Evolutionary conservation across 164 flowering plant species (phyloP).

Genomic region (Stephania cephalantha): DNA sequence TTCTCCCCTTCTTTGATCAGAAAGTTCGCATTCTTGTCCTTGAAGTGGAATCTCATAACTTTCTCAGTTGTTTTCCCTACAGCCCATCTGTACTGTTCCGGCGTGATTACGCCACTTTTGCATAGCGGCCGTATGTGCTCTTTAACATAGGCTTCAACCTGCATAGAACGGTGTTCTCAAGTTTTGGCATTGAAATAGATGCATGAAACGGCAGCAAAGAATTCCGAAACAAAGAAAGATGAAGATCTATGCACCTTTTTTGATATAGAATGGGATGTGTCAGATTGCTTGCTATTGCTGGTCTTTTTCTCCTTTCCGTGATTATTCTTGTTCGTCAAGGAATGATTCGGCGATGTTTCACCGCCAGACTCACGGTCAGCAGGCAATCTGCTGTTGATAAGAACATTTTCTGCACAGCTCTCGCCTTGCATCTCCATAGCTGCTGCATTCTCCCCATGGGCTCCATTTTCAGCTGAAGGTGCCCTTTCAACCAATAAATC

Average conservation of each 20-base stretch:
- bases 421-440: constrained; percentile 15
- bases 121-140: constrained; percentile 94
- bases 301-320: constrained; percentile 28
- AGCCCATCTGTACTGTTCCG: constrained; percentile 88
- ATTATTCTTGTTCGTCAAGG: constrained; percentile 25
- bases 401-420: constrained; percentile 15
- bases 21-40: constrained; percentile 82
- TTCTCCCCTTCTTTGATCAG: constrained; percentile 94
- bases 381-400: constrained; percentile 5
- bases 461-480: constrained; percentile 17
- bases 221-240: not conserved
- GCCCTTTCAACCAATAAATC: constrained; percentile 15
- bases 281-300: constrained; percentile 30
- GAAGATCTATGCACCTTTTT: constrained; percentile 43
- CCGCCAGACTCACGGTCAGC: constrained; percentile 18
- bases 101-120: constrained; percentile 86
- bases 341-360: constrained; percentile 26
- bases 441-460: constrained; percentile 16
- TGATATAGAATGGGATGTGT: constrained; percentile 27
- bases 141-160: constrained; percentile 93
- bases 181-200: not conserved
- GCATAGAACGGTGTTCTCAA: constrained; percentile 4
- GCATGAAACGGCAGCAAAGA: not conserved
- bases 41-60: constrained; percentile 77
- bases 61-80: constrained; percentile 84